Base-by-base conservation (phyloP, 306 rosid genomes). In the Mimosa bimucronata region DNA sequence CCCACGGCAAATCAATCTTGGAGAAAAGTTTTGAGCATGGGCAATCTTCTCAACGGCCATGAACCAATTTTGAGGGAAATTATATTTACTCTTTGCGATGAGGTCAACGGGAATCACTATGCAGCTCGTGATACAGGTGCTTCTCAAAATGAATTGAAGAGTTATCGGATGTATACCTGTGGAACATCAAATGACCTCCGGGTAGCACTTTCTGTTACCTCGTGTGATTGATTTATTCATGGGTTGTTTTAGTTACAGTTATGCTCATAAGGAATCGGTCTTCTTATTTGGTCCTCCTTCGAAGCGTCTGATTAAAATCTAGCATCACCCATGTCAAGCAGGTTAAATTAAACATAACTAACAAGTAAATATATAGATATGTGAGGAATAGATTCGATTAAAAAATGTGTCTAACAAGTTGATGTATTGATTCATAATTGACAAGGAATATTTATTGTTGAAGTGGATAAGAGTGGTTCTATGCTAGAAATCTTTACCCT, bases 1-100 rank as follows among this genome's bases (percentile, higher is more conserved):
- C 99, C 99, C 10, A 88, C 92, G 2, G 98, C 99, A 0, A 95
- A 92, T 86, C 99, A 91, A 79, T 93, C 96, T 28, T 93, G 99
- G 99, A 88, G 99, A 83, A 93, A 89, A 85, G 96, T 95, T 61
- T 76, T 93, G 78, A 93, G 98, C 97, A 86, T 95, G 97, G 99
- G 98, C n/a, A 95, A 95, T 88, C 97, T 93, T 86, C 94, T 95
- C 82, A 95, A 91, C 60, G 98, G 99, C n/a, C 98, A 91, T 42
- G 98, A 95, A 87, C 94, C 99, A 38, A 75, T 93, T 73, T 73
- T 89, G 82, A 86, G 99, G 81, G 99, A 95, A 85, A 93, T 90
- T 57, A 77, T 95, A 69, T 93, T 95, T 83, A 89, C 92, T 18
- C 71, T 88, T 57, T 90, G 86, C 1, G 98, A 93, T 80, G 78